These are phyloP conservation scores for Pythium dissimile DNA, from an alignment of 352 stramenopile species.

Conservation along the genomic window DNA sequence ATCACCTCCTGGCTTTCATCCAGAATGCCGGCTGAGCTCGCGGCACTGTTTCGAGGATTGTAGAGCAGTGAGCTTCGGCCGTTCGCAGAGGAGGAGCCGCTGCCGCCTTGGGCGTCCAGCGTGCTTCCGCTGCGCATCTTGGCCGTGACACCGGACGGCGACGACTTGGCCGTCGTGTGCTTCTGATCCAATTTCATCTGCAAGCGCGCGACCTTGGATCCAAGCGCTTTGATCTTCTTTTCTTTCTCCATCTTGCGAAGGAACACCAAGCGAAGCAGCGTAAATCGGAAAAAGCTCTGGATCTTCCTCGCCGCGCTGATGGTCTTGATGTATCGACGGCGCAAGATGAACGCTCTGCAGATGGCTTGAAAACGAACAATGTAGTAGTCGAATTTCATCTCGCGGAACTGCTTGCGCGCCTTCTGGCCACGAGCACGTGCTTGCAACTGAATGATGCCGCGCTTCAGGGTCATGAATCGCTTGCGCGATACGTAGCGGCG, in stretches of 20 bases:
- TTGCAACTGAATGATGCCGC: conserved; percentile 54
- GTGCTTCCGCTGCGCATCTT: conserved; percentile 12
- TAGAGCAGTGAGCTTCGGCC: conserved; percentile 41
- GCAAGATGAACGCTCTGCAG: conserved; percentile 51
- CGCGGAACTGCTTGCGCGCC: conserved; percentile 59
- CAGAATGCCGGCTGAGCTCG: conserved; percentile 60
- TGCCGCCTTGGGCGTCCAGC: conserved; percentile 1
- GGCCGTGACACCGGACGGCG: conserved; percentile 5
- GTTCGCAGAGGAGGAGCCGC: conserved; percentile 9
- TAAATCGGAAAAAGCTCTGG: conserved; percentile 80
- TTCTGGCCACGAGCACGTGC: conserved; percentile 49
- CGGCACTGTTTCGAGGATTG: conserved; percentile 50
- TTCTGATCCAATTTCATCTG: conserved; percentile 36
- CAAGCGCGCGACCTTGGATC: conserved; percentile 35
- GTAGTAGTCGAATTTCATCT: conserved; percentile 74
- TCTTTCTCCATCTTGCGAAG: conserved; percentile 77
- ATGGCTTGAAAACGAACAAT: conserved; percentile 76
- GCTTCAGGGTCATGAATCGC: conserved; percentile 48
- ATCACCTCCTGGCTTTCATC: conserved; percentile 88
- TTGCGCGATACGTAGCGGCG: conserved; percentile 61
- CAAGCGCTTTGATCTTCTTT: conserved; percentile 34
- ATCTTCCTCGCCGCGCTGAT: conserved; percentile 45
- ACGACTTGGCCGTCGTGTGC: conserved; percentile 18
- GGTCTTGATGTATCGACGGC: conserved; percentile 51
- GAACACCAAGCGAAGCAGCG: conserved; percentile 69